Conservation (phyloP, 2,329 filamentous ascomycete species). For the Talaromyces sp. region DNA sequence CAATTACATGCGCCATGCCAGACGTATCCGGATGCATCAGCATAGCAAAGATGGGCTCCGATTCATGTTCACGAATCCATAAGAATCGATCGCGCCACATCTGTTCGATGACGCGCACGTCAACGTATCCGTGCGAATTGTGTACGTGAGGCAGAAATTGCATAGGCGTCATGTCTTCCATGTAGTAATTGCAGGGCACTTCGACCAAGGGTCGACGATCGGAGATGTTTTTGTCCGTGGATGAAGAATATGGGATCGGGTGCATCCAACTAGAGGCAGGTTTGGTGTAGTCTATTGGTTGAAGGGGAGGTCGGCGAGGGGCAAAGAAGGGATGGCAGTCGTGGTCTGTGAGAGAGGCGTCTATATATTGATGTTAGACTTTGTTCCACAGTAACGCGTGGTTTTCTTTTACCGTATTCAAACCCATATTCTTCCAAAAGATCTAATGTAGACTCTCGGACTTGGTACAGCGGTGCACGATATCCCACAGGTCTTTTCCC, state of each 20-base stretch:
- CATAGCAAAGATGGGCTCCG: slow-evolving; percentile 45
- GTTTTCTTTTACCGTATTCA: slow-evolving; percentile 28
- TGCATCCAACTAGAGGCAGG: slow-evolving; percentile 42
- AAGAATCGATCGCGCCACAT: slow-evolving; percentile 58
- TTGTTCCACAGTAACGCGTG: background rate
- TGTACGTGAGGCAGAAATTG: slow-evolving; percentile 38
- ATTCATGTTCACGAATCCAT: slow-evolving; percentile 43
- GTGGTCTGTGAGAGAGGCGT: slow-evolving; percentile 38
- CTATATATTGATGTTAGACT: slow-evolving; percentile 14
- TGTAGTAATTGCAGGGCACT: slow-evolving; percentile 42
- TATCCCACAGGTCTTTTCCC: slow-evolving; percentile 58
- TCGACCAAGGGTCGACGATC: slow-evolving; percentile 32
- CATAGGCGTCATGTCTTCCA: slow-evolving; percentile 43
- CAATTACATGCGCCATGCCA: slow-evolving; percentile 57
- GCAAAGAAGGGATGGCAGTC: slow-evolving; percentile 39
- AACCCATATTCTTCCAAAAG: slow-evolving; percentile 38
- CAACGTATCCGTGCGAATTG: slow-evolving; percentile 56
- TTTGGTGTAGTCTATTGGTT: slow-evolving; percentile 38
- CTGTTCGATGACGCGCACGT: slow-evolving; percentile 51
- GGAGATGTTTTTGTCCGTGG: background rate
- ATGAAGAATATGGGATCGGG: slow-evolving; percentile 22
- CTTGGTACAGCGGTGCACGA: slow-evolving; percentile 33
- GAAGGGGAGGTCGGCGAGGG: slow-evolving; percentile 28
- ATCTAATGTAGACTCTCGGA: slow-evolving; percentile 35
- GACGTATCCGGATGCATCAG: slow-evolving; percentile 55